A percentile compares a stretch with the other conserved stretches of the same genome.
Conservation (phyloP, 371 early-diverging fungal species). For the Mucor lusitanicus region DNA sequence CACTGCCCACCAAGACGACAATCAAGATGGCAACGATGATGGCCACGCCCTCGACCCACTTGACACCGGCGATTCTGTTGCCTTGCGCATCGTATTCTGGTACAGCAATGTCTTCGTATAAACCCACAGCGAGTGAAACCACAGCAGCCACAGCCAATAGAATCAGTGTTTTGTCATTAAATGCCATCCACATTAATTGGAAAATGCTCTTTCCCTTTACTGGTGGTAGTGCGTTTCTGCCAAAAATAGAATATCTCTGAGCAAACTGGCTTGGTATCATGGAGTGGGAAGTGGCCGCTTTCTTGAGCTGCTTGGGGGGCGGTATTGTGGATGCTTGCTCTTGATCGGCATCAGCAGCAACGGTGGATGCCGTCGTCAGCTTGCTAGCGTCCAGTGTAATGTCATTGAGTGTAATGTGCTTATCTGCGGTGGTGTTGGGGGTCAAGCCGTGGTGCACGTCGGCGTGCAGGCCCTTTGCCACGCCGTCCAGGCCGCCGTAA, state of each 20-base stretch:
- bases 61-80: slow-evolving; percentile 52
- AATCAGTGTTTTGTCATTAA: slow-evolving; percentile 87
- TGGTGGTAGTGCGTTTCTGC: slow-evolving; percentile 69
- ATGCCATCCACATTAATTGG: slow-evolving; percentile 77
- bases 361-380: background rate
- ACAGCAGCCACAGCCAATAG: slow-evolving; percentile 82
- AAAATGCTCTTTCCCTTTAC: slow-evolving; percentile 70
- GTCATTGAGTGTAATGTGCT: slow-evolving; percentile 24
- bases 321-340: background rate
- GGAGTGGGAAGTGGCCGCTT: background rate
- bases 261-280: slow-evolving; percentile 10
- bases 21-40: slow-evolving; percentile 81
- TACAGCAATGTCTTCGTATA: slow-evolving; percentile 78
- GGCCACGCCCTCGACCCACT: slow-evolving; percentile 82
- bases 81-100: slow-evolving; percentile 42
- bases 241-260: slow-evolving; percentile 53
- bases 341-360: background rate
- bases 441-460: slow-evolving; percentile 42
- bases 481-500: slow-evolving; percentile 46
- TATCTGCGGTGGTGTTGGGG: slow-evolving; percentile 6
- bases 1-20: slow-evolving; percentile 76
- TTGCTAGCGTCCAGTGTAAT: slow-evolving; percentile 13
- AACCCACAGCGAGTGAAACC: slow-evolving; percentile 83
- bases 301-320: background rate
- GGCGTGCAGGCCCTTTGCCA: slow-evolving; percentile 52